A percentile compares a stretch with the other conserved stretches of the same genome.
Evolutionary conservation across 495 filamentous ascomycete species (phyloP).

Genomic region (Aspergillus biplanus): DNA sequence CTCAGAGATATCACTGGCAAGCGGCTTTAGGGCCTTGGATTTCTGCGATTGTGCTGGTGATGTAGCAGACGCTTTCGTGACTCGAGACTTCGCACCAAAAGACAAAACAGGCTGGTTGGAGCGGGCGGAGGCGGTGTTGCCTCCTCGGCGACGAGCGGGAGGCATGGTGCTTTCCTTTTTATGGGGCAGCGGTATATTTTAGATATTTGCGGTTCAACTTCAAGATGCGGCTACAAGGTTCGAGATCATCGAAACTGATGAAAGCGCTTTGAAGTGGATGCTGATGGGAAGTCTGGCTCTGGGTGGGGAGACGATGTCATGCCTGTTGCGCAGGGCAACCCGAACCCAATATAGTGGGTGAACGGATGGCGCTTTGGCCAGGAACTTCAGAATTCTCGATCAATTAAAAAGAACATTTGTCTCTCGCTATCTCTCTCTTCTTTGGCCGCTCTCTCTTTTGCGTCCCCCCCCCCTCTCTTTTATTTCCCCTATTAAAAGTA

Average conservation of each 20-base stretch:
- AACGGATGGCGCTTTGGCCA: neutral
- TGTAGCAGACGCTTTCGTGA: constrained; percentile 68
- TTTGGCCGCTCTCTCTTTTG: neutral
- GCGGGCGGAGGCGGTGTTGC: constrained; percentile 39
- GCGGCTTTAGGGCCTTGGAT: constrained; percentile 47
- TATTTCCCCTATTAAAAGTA: too few species aligned
- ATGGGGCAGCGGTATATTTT: neutral
- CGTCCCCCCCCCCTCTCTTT: too few species aligned
- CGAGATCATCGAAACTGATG: neutral
- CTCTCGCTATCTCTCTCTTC: neutral
- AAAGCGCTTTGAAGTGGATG: neutral
- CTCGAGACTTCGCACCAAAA: constrained; percentile 67
- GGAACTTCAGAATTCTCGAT: neutral
- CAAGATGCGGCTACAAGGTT: neutral
- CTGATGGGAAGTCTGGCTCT: constrained; percentile 6
- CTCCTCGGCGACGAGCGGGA: constrained; percentile 62
- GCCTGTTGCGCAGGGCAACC: constrained; percentile 36
- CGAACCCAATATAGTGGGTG: constrained; percentile 13
- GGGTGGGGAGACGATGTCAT: constrained; percentile 27
- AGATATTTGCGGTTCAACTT: neutral
- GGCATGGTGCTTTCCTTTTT: constrained; percentile 49
- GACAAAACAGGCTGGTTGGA: constrained; percentile 71
- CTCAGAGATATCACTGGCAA: constrained; percentile 36
- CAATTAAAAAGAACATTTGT: neutral
- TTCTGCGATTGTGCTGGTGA: constrained; percentile 50